A percentile compares a stretch with the other conserved stretches of the same genome.
phyloP scores from a whole-genome alignment of 257 asterid species.

The Solanum infundibuliforme region DNA sequence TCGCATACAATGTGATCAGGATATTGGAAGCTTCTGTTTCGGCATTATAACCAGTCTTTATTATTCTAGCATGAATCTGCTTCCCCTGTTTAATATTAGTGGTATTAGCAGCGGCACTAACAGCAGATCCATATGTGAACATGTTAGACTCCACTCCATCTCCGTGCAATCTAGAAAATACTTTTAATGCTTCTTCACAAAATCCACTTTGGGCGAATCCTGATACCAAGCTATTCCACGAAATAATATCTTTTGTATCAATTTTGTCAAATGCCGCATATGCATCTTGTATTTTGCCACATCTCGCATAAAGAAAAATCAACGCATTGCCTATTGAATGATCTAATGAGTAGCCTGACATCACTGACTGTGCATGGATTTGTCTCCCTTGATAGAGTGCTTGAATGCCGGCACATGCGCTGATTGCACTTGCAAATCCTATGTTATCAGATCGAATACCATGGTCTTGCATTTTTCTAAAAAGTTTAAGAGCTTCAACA shows the following conservation, averaged over 20 bases:
- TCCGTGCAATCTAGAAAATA: conserved; percentile 52
- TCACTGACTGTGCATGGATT: conserved; percentile 61
- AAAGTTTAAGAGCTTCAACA: conserved; percentile 52
- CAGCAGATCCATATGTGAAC: conserved; percentile 76
- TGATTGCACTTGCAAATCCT: conserved; percentile 73
- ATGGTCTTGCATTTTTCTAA: conserved; percentile 55
- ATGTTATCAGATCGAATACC: conserved; percentile 61
- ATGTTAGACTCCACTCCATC: conserved; percentile 53
- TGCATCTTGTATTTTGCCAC: conserved; percentile 59
- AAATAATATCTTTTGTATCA: conserved; percentile 34
- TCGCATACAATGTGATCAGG: conserved; percentile 66
- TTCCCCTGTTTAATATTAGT: conserved; percentile 53
- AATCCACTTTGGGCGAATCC: conserved; percentile 81
- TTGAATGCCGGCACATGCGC: conserved; percentile 83
- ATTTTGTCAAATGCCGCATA: conserved; percentile 45
- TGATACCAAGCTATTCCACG: conserved; percentile 83
- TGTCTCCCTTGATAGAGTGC: conserved; percentile 66
- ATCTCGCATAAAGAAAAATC: conserved; percentile 67
- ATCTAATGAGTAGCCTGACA: conserved; percentile 54
- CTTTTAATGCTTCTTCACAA: conserved; percentile 59
- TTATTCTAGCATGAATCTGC: conserved; percentile 54
- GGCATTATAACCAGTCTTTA: conserved; percentile 42
- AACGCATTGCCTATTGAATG: conserved; percentile 73
- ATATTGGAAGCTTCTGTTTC: conserved; percentile 76
- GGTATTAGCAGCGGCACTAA: conserved; percentile 79